Evolutionary conservation across 148 eudicot genomes (phyloP), one percentile per base, ranked within the genome.

Genomic region (Euryodendron excelsum): DNA sequence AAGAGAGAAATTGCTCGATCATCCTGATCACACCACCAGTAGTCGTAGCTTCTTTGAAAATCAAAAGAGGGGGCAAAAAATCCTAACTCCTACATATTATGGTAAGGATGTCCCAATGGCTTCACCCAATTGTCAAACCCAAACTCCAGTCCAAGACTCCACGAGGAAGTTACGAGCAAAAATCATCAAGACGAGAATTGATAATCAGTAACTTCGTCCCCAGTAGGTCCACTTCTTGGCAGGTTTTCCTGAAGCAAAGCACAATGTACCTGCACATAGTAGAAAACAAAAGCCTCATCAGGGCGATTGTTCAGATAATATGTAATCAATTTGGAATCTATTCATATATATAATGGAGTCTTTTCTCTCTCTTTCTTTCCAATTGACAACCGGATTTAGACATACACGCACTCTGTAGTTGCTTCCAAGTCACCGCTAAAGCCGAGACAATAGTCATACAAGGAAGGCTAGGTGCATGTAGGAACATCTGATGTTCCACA

Each of bases 211-310:
- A 68, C 99, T 96, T 61, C 97, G 77, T 12, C 99, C 99, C 99
- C 99, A 96, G 83, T 96, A 93, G 18, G 95, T 87, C 99, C 99
- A 96, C 81, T 90, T 93, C 86, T 87, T 96, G 14, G 99, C 98
- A 15, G 94, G 97, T 80, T 96, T 96, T 13, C 99, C 97, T 0
- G 99, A 96, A 20, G 99, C 98, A 80, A 96, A 96, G 87, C 99
- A 96, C 59, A 91, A 73, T 2, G 95, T 93, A 41, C 98, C 99
- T 96, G 91, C 52, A 78, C 23, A 84, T 30, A 67, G 21, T 58
- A 50, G 23, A 48, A 68, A 39, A 39, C n/a, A 75, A 8, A n/a
- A 68, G 36, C 12, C 1, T 30, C 69, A 41, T 33, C 15, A 33
- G 41, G 18, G 27, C n/a, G 18, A 17, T 48, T 9, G 30, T 79